Conservation (phyloP, 495 filamentous ascomycete genomes). For the Talaromyces liani region DNA sequence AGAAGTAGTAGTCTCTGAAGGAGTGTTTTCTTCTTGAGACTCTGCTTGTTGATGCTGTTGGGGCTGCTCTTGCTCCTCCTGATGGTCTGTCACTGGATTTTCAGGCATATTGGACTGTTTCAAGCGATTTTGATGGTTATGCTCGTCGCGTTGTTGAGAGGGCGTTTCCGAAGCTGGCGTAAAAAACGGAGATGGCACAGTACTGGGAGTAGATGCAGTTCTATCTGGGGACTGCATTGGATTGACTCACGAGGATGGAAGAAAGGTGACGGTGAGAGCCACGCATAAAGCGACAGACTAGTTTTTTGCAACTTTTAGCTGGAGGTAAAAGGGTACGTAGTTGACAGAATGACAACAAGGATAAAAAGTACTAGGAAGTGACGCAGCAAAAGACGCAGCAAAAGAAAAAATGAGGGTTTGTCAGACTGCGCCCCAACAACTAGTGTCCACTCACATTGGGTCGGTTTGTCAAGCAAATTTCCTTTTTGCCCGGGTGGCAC, state of each 20-base stretch:
- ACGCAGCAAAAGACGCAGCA: not conserved
- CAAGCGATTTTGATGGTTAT: not conserved
- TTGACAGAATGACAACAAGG: not conserved
- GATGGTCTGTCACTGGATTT: not conserved
- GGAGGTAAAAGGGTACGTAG: not conserved
- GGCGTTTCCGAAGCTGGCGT: not conserved
- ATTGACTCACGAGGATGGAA: not conserved
- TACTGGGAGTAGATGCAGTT: constrained; percentile 4
- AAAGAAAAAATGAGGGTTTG: not conserved
- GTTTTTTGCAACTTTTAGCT: not conserved
- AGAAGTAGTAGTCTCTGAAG: not conserved
- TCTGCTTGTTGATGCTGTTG: not conserved
- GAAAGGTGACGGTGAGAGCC: not conserved
- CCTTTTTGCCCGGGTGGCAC: not conserved
- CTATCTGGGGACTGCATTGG: constrained; percentile 7
- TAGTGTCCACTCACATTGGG: constrained; percentile 1
- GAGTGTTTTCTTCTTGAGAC: not conserved
- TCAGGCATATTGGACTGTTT: constrained; percentile 6
- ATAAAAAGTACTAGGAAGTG: not conserved
- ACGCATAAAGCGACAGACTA: not conserved
- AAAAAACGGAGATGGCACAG: constrained; percentile 5
- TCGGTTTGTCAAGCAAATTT: not conserved
- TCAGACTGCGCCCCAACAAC: not conserved
- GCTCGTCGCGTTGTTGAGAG: not conserved
- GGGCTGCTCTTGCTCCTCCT: not conserved